Evolutionary conservation across 2,329 filamentous ascomycete species (phyloP), one percentile per base, ranked within the genome.

Genomic region (Colletotrichum salicis): DNA sequence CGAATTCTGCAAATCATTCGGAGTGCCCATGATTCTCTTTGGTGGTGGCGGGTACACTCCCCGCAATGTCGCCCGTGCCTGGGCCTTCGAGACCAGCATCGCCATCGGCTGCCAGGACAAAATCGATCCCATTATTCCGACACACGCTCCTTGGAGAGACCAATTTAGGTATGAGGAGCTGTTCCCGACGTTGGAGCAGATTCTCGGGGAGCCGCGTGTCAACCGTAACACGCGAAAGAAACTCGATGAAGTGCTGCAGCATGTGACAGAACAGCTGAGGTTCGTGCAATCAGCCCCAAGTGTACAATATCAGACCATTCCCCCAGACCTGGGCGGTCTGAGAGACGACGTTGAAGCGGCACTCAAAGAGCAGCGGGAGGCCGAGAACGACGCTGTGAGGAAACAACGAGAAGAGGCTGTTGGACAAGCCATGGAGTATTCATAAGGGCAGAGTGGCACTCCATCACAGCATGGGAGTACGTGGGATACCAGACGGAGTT

Each of bases 21-120:
- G 89, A 7, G 85, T 97, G 1, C 96, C 96, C 3, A 88, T 98
- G 73, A 91, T 99, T 61, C 90, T 99, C 66, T 94, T 98, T 70
- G 96, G 96, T 56, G 96, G 96, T 51, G 96, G 96, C 68, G 96
- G 96, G 33, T 99, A 99, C 83, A 99, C 96, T 15, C 95, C 96
- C 5, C 91, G 96, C 75, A 99, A 99, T 78, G 96, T 99, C 7
- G 96, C 96, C 54, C 93, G 96, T 65, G 95, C 96, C 35, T 99
- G 96, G 96, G 94, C 95, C 29, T 96, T 97, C 82, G 96, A 99
- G 84, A 99, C 96, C 13, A 93, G 93, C 72, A 94, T 98, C 76
- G 94, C 94, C 72, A 93, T 97, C 74, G 91, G 92, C 75, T 91
- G 91, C 69, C 87, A 93, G 72, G 87, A 92, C 74, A 88, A 89